Evolutionary conservation across 1,139 yeast genomes (phyloP).

Genomic region (Pneumocystis carinii): DNA sequence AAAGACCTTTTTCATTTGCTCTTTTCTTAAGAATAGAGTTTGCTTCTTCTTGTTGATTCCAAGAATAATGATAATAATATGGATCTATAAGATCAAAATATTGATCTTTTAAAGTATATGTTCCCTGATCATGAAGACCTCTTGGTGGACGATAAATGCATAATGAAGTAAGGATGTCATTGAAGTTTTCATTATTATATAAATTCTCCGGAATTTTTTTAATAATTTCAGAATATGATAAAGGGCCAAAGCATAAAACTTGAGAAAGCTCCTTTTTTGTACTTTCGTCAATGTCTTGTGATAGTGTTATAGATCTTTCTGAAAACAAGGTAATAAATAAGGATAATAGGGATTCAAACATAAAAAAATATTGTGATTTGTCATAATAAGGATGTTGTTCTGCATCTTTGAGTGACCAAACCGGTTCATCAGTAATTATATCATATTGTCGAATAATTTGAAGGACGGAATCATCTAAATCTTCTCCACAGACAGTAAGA

Average conservation of each 20-base stretch:
- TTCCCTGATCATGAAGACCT: constrained; percentile 51
- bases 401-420: neutral
- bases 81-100: constrained; percentile 51
- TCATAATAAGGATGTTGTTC: neutral
- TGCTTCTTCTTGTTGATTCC: constrained; percentile 70
- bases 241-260: constrained; percentile 56
- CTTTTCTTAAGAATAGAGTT: constrained; percentile 39
- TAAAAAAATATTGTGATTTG: constrained; percentile 27
- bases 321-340: constrained; percentile 55
- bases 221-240: constrained; percentile 57
- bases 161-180: constrained; percentile 44
- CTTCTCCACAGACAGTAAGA: constrained; percentile 44
- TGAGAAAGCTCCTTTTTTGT: constrained; percentile 64
- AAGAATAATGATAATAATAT: constrained; percentile 59
- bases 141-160: constrained; percentile 51
- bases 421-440: neutral
- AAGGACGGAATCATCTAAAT: constrained; percentile 39
- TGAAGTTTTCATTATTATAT: constrained; percentile 58
- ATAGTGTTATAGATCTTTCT: constrained; percentile 48
- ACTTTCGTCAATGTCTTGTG: constrained; percentile 35
- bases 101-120: constrained; percentile 50
- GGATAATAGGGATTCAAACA: constrained; percentile 68
- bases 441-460: constrained; percentile 1
- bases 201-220: constrained; percentile 63
- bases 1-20: constrained; percentile 18